phyloP scores from a whole-genome alignment of 2,329 filamentous ascomycete species.

The Salinomyces thailandicus region DNA sequence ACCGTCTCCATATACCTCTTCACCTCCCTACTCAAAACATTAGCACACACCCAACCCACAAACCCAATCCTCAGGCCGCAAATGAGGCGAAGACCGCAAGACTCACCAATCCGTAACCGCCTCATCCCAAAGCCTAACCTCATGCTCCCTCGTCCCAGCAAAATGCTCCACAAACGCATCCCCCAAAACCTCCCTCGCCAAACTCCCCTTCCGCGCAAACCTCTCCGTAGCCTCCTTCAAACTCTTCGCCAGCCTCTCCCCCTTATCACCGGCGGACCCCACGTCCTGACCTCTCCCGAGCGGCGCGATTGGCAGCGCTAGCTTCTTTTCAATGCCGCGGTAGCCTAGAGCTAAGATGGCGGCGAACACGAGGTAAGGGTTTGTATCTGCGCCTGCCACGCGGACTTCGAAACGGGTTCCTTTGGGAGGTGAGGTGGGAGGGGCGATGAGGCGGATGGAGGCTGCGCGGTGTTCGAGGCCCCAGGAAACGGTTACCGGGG shows the following conservation, averaged over 20 bases:
- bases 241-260: conserved; percentile 69
- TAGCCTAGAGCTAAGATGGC: conserved; percentile 82
- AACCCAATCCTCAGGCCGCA: neutral
- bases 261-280: conserved; percentile 59
- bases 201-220: conserved; percentile 67
- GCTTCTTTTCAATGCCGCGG: conserved; percentile 84
- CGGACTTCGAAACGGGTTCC: conserved; percentile 88
- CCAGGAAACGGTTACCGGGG: conserved; percentile 94
- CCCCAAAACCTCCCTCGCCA: conserved; percentile 88
- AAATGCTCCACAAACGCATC: conserved; percentile 95
- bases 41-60: neutral
- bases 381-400: conserved; percentile 87
- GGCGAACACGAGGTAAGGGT: conserved; percentile 76
- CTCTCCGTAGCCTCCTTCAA: conserved; percentile 72
- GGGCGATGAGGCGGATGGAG: conserved; percentile 78
- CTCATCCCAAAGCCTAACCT: conserved; percentile 84
- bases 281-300: conserved; percentile 77
- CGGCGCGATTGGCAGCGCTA: conserved; percentile 71
- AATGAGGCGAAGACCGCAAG: conserved; percentile 1
- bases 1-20: conserved; percentile 31
- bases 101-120: conserved; percentile 93
- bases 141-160: conserved; percentile 83
- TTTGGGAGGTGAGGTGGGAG: conserved; percentile 71
- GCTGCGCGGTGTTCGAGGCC: conserved; percentile 90
- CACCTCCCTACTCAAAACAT: conserved; percentile 25